phyloP scores from a whole-genome alignment of 2,329 filamentous ascomycete genomes.

The Chaetomium strumarium region DNA sequence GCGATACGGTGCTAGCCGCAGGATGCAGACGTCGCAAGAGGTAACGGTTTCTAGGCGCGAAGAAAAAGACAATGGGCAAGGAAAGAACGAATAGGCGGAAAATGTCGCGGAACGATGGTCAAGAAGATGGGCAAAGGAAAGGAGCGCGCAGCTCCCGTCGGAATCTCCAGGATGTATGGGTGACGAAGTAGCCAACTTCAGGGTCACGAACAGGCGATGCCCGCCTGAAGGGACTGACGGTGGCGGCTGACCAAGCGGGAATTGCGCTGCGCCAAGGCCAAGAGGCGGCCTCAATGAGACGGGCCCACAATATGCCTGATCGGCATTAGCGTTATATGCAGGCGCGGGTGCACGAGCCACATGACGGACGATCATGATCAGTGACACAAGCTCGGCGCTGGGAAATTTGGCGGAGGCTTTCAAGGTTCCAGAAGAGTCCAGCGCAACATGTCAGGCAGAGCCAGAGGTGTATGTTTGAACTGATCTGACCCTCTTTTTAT shows the following conservation, averaged over 20 bases:
- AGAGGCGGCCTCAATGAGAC: slow-evolving; percentile 6
- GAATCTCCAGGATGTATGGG: neutral
- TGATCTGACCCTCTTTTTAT: neutral
- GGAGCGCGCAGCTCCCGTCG: slow-evolving; percentile 1
- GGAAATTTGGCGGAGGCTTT: neutral
- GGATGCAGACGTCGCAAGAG: too few species aligned
- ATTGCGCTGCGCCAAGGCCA: slow-evolving; percentile 3
- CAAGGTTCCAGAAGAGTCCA: neutral
- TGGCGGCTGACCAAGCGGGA: slow-evolving; percentile 2
- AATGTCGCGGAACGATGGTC: neutral
- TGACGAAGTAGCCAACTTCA: neutral
- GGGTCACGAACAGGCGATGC: slow-evolving; percentile 1
- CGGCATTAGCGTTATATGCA: neutral
- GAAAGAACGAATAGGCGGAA: slow-evolving; percentile 3
- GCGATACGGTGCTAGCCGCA: neutral
- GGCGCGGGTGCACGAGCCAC: too few species aligned
- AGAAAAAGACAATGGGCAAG: too few species aligned
- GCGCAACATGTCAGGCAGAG: slow-evolving; percentile 18
- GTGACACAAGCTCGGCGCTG: neutral
- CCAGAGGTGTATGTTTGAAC: slow-evolving; percentile 16
- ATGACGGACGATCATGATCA: neutral
- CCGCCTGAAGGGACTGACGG: neutral
- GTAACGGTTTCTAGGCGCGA: too few species aligned
- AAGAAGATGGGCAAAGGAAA: neutral
- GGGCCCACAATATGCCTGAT: neutral